Percentiles rank a stretch among this genome's conserved stretches.
Evolutionary conservation across 1,139 yeast genomes (phyloP).

Genomic region (Blastobotrys serpentis): DNA sequence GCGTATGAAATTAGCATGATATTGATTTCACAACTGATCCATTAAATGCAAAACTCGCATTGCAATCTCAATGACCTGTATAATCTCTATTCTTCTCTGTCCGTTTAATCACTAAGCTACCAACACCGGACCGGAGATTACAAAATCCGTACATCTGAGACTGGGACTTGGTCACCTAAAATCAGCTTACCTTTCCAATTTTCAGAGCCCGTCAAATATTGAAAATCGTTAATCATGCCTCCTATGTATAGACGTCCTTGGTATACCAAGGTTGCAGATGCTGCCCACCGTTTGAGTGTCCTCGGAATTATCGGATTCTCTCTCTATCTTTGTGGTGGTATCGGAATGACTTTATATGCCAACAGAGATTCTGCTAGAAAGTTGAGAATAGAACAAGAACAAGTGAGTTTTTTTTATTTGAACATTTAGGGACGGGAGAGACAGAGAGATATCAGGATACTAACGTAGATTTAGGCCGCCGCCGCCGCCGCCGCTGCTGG

Average conservation of each 20-base stretch:
- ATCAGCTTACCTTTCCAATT: not conserved
- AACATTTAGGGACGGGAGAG: not conserved
- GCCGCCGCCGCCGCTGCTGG: no score
- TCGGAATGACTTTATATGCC: slow-evolving; percentile 60
- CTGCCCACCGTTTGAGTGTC: slow-evolving; percentile 36
- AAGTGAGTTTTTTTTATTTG: slow-evolving; percentile 7
- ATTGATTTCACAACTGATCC: no score
- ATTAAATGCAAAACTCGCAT: no score
- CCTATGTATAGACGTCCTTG: slow-evolving; percentile 56
- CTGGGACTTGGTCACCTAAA: not conserved
- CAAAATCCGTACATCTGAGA: not conserved
- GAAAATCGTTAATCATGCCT: no score
- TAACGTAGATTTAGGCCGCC: no score
- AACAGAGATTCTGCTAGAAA: slow-evolving; percentile 36
- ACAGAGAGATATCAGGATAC: no score
- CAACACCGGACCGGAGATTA: not conserved
- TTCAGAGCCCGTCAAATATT: no score
- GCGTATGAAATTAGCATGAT: no score
- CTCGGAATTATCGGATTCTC: slow-evolving; percentile 74
- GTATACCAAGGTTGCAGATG: slow-evolving; percentile 75
- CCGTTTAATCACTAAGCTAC: no score
- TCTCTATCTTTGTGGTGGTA: slow-evolving; percentile 56
- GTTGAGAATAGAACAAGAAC: slow-evolving; percentile 9
- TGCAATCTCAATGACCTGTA: no score
- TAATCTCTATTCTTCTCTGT: no score